Evolutionary conservation across 106 monocot genomes (phyloP).

Genomic region (Dactylorhiza incarnata): DNA sequence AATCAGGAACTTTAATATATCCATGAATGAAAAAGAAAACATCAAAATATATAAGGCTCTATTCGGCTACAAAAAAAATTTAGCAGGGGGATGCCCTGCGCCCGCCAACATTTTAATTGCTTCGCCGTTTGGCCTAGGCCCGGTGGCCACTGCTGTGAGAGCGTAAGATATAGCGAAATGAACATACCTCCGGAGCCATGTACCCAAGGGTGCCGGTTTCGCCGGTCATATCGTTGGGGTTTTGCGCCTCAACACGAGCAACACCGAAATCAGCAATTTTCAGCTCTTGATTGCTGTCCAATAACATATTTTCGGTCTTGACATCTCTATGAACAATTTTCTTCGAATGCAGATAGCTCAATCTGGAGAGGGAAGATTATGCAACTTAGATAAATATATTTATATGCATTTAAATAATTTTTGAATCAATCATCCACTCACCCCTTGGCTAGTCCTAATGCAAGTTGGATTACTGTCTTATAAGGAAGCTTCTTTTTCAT

Average conservation of each 20-base stretch:
- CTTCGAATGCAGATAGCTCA: slow-evolving; percentile 66
- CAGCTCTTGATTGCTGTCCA: slow-evolving; percentile 35
- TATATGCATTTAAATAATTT: too few relatives aligned
- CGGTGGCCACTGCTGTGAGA: too few relatives aligned
- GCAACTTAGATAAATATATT: too few relatives aligned
- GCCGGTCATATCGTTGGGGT: slow-evolving; percentile 60
- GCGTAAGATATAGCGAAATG: too few relatives aligned
- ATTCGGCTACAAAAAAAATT: too few relatives aligned
- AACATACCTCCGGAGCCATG: slow-evolving; percentile 72
- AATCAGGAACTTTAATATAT: not conserved
- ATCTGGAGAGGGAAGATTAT: slow-evolving; percentile 22
- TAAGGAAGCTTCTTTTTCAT: slow-evolving; percentile 44
- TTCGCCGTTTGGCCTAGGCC: too few relatives aligned
- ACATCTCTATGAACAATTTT: slow-evolving; percentile 85
- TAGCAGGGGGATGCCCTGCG: too few relatives aligned
- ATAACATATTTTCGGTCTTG: slow-evolving; percentile 75
- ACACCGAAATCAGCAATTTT: slow-evolving; percentile 71
- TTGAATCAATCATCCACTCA: slow-evolving; percentile 5
- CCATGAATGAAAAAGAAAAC: too few relatives aligned
- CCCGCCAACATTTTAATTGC: too few relatives aligned
- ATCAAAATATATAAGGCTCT: too few relatives aligned
- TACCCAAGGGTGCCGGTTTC: slow-evolving; percentile 71
- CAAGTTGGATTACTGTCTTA: slow-evolving; percentile 50
- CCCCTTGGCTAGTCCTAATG: slow-evolving; percentile 67
- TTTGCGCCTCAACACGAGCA: slow-evolving; percentile 27